These are phyloP conservation scores for Epithele typhae DNA, from an alignment of 768 basidiomycete genomes.

Conservation along the genomic window DNA sequence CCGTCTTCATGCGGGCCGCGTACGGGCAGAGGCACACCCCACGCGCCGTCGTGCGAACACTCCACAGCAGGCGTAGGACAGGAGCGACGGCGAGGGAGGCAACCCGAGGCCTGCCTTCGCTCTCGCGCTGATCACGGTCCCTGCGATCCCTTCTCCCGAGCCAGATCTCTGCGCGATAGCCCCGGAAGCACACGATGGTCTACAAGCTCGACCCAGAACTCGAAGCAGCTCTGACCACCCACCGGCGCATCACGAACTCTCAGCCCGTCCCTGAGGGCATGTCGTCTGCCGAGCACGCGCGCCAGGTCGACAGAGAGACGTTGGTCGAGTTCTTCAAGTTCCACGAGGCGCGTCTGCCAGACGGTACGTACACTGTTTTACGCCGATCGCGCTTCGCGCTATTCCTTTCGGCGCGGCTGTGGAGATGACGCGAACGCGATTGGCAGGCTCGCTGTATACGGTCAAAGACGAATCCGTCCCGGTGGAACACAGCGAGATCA, in stretches of 20 bases:
- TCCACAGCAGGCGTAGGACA: too few relatives aligned
- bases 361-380: not conserved
- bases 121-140: too few relatives aligned
- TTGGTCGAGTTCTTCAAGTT: not conserved
- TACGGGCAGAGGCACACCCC: too few relatives aligned
- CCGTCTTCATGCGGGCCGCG: too few relatives aligned
- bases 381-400: not conserved
- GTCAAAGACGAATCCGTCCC: not conserved
- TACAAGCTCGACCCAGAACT: not conserved
- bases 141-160: too few relatives aligned
- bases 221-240: not conserved
- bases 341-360: not conserved
- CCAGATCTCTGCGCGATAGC: too few relatives aligned
- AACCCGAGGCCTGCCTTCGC: too few relatives aligned
- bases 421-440: not conserved
- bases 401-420: not conserved
- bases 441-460: not conserved
- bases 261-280: not conserved
- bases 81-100: too few relatives aligned
- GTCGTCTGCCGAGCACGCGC: not conserved
- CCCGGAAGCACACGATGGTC: too few relatives aligned
- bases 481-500: slow-evolving; percentile 3
- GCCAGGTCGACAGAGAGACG: not conserved
- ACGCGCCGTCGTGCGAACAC: too few relatives aligned
- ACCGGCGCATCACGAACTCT: not conserved